Conservation (phyloP, 805 yeast species). For the Myxozyma nipponensis region DNA sequence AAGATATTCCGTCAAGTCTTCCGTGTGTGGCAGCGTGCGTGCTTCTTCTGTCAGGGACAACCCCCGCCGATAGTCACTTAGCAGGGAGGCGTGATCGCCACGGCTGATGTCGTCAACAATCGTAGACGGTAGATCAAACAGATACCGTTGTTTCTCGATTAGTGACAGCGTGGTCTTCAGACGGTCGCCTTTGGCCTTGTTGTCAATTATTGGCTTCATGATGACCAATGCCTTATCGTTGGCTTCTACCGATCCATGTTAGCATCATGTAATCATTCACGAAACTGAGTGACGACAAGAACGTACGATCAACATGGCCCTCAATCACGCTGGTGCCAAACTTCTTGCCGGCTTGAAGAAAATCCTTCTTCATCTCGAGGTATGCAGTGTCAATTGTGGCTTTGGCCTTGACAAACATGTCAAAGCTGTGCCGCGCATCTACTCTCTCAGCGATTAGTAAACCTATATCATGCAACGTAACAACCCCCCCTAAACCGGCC, state of each 20-base stretch:
- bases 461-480: too few relatives aligned
- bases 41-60: slow-evolving; percentile 35
- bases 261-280: slow-evolving; percentile 14
- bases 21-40: slow-evolving; percentile 22
- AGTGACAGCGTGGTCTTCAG: slow-evolving; percentile 49
- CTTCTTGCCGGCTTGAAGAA: slow-evolving; percentile 34
- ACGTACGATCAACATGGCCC: slow-evolving; percentile 38
- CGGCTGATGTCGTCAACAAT: slow-evolving; percentile 44
- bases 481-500: not conserved
- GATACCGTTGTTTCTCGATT: slow-evolving; percentile 49
- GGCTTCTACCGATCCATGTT: slow-evolving; percentile 37
- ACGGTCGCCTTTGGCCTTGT: slow-evolving; percentile 47
- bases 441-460: too few relatives aligned
- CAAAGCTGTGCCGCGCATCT: slow-evolving; percentile 45
- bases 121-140: slow-evolving; percentile 56
- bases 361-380: slow-evolving; percentile 47
- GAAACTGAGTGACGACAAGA: slow-evolving; percentile 33
- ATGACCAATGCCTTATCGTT: slow-evolving; percentile 51
- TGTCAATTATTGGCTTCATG: slow-evolving; percentile 57
- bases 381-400: slow-evolving; percentile 60
- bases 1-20: slow-evolving; percentile 27
- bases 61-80: slow-evolving; percentile 56
- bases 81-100: slow-evolving; percentile 52
- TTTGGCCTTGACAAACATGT: slow-evolving; percentile 61
- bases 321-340: slow-evolving; percentile 40